Evolutionary conservation across 1,284 basidiomycete genomes (phyloP).

Genomic region (Heliocybe sulcata): DNA sequence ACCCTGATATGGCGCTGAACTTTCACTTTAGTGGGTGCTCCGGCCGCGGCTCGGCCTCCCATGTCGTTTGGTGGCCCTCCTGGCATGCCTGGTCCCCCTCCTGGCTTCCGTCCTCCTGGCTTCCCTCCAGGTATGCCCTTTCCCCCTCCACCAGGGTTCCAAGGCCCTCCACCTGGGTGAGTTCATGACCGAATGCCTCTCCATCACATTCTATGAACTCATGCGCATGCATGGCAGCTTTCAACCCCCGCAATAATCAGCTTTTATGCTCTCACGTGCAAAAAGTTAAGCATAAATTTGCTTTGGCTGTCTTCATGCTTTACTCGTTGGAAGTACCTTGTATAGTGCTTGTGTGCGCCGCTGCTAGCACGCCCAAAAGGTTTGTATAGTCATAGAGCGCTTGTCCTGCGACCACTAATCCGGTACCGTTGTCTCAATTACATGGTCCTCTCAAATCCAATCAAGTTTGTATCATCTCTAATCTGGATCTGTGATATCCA

Average conservation of each 20-base stretch:
- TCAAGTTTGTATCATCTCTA: background rate
- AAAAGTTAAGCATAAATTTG: slow-evolving; percentile 1
- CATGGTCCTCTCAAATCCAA: background rate
- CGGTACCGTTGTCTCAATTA: background rate
- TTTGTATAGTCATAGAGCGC: background rate
- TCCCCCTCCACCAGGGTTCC: slow-evolving; percentile 70
- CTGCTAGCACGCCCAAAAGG: background rate
- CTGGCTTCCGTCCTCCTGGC: slow-evolving; percentile 79
- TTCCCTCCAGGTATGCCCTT: slow-evolving; percentile 57
- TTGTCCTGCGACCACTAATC: background rate
- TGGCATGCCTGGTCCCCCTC: slow-evolving; percentile 71
- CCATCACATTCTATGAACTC: slow-evolving; percentile 1
- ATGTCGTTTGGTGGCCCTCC: slow-evolving; percentile 79
- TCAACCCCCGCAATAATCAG: slow-evolving; percentile 28
- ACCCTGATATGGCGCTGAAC: slow-evolving; percentile 9
- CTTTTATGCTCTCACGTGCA: background rate
- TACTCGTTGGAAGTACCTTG: background rate
- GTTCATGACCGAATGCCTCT: slow-evolving; percentile 16
- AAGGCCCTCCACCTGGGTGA: slow-evolving; percentile 82
- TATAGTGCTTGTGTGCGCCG: background rate
- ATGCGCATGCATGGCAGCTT: slow-evolving; percentile 17
- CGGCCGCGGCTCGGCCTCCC: slow-evolving; percentile 72
- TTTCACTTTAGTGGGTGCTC: slow-evolving; percentile 46
- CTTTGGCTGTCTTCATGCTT: slow-evolving; percentile 1
- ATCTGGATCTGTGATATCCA: background rate